Evolutionary conservation across 2,329 filamentous ascomycete genomes (phyloP), one percentile per base, ranked within the genome.

Genomic region (Arthrobotrys entomopaga): DNA sequence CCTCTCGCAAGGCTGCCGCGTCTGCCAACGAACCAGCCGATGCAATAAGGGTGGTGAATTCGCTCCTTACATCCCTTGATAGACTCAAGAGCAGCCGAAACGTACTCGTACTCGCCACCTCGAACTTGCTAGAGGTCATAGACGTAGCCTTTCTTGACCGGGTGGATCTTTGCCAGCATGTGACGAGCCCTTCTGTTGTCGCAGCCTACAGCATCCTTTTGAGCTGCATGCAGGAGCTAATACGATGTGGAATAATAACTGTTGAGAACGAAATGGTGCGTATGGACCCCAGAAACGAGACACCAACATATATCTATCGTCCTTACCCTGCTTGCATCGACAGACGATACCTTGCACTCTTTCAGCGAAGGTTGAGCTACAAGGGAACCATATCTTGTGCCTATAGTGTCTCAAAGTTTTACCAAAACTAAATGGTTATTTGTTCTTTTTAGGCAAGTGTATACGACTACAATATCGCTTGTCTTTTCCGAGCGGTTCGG

Each of bases 31-130:
- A 79, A 46, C 78, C 77, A 7, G 76, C 63, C 22, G 77, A 78
- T 67, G 77, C 77, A 42, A 66, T 79, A 10, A 67, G 77, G 58
- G 77, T 79, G 13, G 77, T 79, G n/a, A 79, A 78, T 71, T 76
- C 77, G 15, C 72, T 78, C 20, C 53, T 79, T 34, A 79, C 77
- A 2, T 77, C 73, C 42, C 43, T 79, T n/a, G 77, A 79, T 53
- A 77, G 72, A 52, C 64, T 79, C n/a, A 72, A 75, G 38, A 70
- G 70, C 46, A 76, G 70, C 48, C 75, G 67, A 29, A 79, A 79
- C 40, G 67, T 78, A 13, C 75, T 79, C 13, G 67, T 79, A 49
- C 69, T 79, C n/a, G 77, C 77, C 15, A 79, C 78, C 5, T 78
- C 78, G 3, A 79, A 79, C 53, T 50, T 79, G 42, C 42, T 77